These are phyloP conservation scores for Dissophora ornata DNA, from an alignment of 192 early-diverging fungal species.

Conservation along the genomic window DNA sequence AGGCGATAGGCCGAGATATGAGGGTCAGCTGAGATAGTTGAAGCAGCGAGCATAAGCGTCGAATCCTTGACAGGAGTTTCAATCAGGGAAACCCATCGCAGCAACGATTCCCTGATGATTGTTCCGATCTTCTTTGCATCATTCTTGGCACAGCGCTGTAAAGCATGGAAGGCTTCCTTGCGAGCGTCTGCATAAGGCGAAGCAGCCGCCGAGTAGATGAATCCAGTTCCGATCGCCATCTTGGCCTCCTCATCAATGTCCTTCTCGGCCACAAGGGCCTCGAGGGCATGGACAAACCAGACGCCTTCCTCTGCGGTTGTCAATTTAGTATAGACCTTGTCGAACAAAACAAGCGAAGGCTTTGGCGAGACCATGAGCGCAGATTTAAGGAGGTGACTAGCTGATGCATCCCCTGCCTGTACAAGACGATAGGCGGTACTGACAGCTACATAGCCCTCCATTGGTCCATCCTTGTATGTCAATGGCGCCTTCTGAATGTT, in stretches of 20 bases:
- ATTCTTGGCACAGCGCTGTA: slow-evolving; percentile 36
- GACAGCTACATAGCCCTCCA: slow-evolving; percentile 74
- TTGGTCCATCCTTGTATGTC: slow-evolving; percentile 64
- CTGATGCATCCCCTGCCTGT: slow-evolving; percentile 24
- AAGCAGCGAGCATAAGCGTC: slow-evolving; percentile 44
- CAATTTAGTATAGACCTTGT: slow-evolving; percentile 84
- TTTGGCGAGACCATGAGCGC: slow-evolving; percentile 59
- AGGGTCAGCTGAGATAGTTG: slow-evolving; percentile 37
- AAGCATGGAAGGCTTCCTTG: slow-evolving; percentile 56
- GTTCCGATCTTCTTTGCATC: slow-evolving; percentile 46
- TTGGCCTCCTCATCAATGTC: slow-evolving; percentile 43
- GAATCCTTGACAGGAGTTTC: slow-evolving; percentile 64
- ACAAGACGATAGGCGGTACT: slow-evolving; percentile 62
- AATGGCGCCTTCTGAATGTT: slow-evolving; percentile 71
- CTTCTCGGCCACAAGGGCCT: slow-evolving; percentile 58
- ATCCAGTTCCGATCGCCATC: slow-evolving; percentile 60
- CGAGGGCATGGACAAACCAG: slow-evolving; percentile 75
- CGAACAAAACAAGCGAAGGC: slow-evolving; percentile 83
- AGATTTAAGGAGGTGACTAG: slow-evolving; percentile 50
- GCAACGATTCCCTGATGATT: slow-evolving; percentile 55
- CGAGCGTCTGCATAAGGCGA: slow-evolving; percentile 56
- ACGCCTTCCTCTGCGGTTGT: slow-evolving; percentile 67
- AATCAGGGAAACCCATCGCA: slow-evolving; percentile 59
- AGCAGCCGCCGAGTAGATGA: slow-evolving; percentile 66
- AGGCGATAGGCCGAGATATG: slow-evolving; percentile 59